phyloP scores from a whole-genome alignment of 2,329 filamentous ascomycete species.

The Aureobasidium sp. region DNA sequence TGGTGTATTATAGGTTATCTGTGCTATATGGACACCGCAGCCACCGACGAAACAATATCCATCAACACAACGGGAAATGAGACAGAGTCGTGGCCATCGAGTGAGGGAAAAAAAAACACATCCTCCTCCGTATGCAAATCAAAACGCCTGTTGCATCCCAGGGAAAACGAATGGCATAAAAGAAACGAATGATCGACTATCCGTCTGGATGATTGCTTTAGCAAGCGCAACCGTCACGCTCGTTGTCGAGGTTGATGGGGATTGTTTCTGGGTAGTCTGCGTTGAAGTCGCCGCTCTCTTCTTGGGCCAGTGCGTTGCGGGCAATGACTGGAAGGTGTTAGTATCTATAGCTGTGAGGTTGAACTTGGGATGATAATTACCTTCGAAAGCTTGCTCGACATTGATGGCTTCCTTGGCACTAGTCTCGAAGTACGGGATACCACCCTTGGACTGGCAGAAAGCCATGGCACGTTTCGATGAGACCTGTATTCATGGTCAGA shows the following conservation, averaged over 20 bases:
- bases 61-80: neutral
- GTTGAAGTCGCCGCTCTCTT: constrained; percentile 96
- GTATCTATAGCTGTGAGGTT: neutral
- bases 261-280: constrained; percentile 97
- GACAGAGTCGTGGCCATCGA: neutral
- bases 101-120: too few species aligned
- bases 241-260: constrained; percentile 93
- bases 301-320: constrained; percentile 87
- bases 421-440: constrained; percentile 98
- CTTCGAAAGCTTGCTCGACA: constrained; percentile 77
- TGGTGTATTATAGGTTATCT: constrained; percentile 15
- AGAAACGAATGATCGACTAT: neutral
- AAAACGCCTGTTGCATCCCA: constrained; percentile 3
- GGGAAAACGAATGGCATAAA: constrained; percentile 7
- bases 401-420: constrained; percentile 98
- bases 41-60: neutral
- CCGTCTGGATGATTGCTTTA: constrained; percentile 34
- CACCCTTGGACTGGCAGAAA: constrained; percentile 95
- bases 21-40: constrained; percentile 13
- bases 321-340: constrained; percentile 65
- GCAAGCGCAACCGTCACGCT: constrained; percentile 88
- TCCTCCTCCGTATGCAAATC: constrained; percentile 3
- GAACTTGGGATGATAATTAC: constrained; percentile 30
- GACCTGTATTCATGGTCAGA: constrained; percentile 50
- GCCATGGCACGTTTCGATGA: constrained; percentile 93